A percentile compares a stretch with the other conserved stretches of the same genome.
Conservation (phyloP, 805 yeast species). For the Nakazawaea siamensis region DNA sequence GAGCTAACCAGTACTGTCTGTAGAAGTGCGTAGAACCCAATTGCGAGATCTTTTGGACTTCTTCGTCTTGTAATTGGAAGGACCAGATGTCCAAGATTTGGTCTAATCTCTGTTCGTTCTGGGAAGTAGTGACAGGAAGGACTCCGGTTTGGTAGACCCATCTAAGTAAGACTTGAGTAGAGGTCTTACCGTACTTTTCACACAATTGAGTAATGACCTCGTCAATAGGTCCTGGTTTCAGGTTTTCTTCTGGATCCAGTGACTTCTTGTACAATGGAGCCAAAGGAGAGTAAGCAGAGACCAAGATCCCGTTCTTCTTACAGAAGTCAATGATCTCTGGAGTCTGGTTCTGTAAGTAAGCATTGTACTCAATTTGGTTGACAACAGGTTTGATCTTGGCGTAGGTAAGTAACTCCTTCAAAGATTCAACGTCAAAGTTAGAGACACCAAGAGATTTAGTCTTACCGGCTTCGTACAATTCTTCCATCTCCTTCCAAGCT, state of each 20-base stretch:
- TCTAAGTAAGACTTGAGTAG: slow-evolving; percentile 55
- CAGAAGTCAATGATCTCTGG: slow-evolving; percentile 46
- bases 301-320: slow-evolving; percentile 36
- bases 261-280: slow-evolving; percentile 49
- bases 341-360: slow-evolving; percentile 56
- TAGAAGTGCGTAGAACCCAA: slow-evolving; percentile 18
- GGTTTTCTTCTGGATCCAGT: slow-evolving; percentile 18
- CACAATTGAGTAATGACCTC: slow-evolving; percentile 30
- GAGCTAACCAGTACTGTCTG: slow-evolving; percentile 18
- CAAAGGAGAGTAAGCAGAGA: slow-evolving; percentile 76
- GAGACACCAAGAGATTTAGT: slow-evolving; percentile 66
- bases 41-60: slow-evolving; percentile 18
- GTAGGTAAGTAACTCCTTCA: slow-evolving; percentile 39
- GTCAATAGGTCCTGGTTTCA: slow-evolving; percentile 27
- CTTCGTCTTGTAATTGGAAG: slow-evolving; percentile 24
- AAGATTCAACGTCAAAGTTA: slow-evolving; percentile 51
- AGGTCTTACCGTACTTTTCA: slow-evolving; percentile 46
- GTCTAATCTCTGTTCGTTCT: slow-evolving; percentile 30
- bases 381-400: slow-evolving; percentile 54
- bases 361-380: slow-evolving; percentile 73
- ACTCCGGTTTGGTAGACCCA: slow-evolving; percentile 50
- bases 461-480: slow-evolving; percentile 37
- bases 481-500: slow-evolving; percentile 13
- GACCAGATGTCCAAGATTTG: slow-evolving; percentile 26
- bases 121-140: slow-evolving; percentile 38